phyloP scores from a whole-genome alignment of 352 stramenopile species.

The Globisporangium camurandrum region DNA sequence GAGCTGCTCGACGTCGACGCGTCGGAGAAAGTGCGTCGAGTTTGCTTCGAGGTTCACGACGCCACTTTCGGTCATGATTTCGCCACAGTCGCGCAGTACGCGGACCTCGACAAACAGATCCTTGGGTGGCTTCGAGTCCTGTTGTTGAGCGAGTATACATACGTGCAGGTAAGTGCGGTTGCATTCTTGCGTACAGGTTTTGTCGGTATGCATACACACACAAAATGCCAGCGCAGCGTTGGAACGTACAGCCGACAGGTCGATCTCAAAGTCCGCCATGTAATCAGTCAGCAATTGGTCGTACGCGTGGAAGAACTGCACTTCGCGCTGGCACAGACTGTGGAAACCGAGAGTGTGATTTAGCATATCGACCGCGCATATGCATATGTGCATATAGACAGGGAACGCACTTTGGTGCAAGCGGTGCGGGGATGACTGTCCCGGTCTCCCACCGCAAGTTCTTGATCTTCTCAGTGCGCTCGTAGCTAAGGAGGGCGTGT shows the following conservation, averaged over 20 bases:
- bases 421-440: constrained; percentile 70
- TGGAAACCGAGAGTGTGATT: neutral
- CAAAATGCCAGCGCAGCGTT: no score
- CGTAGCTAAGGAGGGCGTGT: no score
- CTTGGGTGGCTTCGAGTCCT: constrained; percentile 85
- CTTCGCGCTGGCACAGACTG: constrained; percentile 76
- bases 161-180: neutral
- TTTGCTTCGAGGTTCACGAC: constrained; percentile 82
- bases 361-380: neutral
- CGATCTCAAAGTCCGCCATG: constrained; percentile 84
- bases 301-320: constrained; percentile 89
- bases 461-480: constrained; percentile 85
- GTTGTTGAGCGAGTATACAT: neutral
- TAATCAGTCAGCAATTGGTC: constrained; percentile 88
- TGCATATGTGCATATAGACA: neutral
- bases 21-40: constrained; percentile 85
- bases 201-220: no score
- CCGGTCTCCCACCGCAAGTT: constrained; percentile 87
- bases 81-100: constrained; percentile 81
- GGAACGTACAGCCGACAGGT: constrained; percentile 61
- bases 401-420: constrained; percentile 52
- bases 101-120: constrained; percentile 89
- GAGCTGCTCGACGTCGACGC: constrained; percentile 79
- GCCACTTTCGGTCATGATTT: constrained; percentile 89
- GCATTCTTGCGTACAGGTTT: no score